These are phyloP conservation scores for Backusella westeae DNA, from an alignment of 192 early-diverging fungal genomes.

Conservation along the genomic window DNA sequence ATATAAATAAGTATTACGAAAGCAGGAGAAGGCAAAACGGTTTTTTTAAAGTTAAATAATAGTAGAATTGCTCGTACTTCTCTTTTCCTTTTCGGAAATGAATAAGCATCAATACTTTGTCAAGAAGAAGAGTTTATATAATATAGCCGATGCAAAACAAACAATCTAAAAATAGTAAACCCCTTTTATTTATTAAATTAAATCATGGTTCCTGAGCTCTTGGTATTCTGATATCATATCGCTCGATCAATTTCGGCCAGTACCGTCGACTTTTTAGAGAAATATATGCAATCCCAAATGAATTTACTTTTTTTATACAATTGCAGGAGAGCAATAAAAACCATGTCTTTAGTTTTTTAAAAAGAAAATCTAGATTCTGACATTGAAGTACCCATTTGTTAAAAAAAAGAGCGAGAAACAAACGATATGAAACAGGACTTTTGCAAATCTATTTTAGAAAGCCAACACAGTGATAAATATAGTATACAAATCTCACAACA, in stretches of 20 bases:
- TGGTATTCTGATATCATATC: slow-evolving; percentile 58
- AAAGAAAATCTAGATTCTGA: no score
- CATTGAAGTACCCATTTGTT: no score
- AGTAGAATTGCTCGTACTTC: not conserved
- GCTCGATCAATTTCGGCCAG: not conserved
- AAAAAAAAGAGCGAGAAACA: no score
- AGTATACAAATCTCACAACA: no score
- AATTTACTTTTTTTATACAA: not conserved
- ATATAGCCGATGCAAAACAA: slow-evolving; percentile 7
- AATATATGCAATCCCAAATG: not conserved
- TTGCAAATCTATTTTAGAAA: no score
- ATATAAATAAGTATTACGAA: not conserved
- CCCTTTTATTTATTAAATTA: not conserved
- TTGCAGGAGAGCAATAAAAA: not conserved
- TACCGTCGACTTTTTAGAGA: not conserved
- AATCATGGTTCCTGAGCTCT: not conserved
- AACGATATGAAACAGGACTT: no score
- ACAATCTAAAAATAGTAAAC: not conserved
- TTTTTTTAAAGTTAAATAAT: not conserved
- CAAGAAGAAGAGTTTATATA: not conserved
- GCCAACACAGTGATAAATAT: no score
- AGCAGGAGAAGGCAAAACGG: not conserved
- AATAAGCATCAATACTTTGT: not conserved
- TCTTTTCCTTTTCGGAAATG: not conserved
- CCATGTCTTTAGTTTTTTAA: no score